Evolutionary conservation across 2,329 filamentous ascomycete genomes (phyloP).

Genomic region (Fusarium udum): DNA sequence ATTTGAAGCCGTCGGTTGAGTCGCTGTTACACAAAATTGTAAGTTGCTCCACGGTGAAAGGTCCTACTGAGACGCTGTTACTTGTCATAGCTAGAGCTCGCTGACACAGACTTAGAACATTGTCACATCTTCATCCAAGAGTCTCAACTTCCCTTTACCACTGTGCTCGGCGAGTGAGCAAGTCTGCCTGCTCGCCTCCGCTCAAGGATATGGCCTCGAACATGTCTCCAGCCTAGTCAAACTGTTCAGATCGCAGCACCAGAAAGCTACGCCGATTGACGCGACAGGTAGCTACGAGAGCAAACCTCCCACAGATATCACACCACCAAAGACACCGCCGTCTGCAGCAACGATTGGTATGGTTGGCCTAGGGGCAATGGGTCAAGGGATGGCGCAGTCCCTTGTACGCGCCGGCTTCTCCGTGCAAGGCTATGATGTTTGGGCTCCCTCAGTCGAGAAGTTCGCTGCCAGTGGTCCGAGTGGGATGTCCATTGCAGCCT

Average conservation of each 20-base stretch:
- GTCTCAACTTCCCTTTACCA: background rate
- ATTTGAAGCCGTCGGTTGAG: background rate
- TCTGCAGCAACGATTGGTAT: accelerated
- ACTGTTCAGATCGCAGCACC: background rate
- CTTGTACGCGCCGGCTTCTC: background rate
- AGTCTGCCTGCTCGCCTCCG: background rate
- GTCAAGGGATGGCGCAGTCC: background rate
- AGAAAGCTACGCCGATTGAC: accelerated
- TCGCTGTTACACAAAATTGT: background rate
- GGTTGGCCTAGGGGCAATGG: background rate
- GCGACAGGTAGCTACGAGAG: accelerated
- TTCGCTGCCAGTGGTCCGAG: background rate
- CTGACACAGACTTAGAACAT: background rate
- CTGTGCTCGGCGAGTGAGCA: background rate
- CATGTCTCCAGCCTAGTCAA: background rate
- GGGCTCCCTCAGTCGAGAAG: background rate
- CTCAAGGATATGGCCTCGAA: background rate
- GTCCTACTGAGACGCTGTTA: accelerated
- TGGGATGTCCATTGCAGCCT: accelerated
- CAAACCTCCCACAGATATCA: accelerated
- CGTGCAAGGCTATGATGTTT: background rate
- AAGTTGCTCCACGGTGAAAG: accelerated
- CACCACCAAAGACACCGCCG: background rate
- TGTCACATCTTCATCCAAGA: background rate
- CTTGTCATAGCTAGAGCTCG: background rate